A percentile compares a stretch with the other conserved stretches of the same genome.
phyloP scores from a whole-genome alignment of 2,329 filamentous ascomycete genomes.

The Aspergillus texensis region DNA sequence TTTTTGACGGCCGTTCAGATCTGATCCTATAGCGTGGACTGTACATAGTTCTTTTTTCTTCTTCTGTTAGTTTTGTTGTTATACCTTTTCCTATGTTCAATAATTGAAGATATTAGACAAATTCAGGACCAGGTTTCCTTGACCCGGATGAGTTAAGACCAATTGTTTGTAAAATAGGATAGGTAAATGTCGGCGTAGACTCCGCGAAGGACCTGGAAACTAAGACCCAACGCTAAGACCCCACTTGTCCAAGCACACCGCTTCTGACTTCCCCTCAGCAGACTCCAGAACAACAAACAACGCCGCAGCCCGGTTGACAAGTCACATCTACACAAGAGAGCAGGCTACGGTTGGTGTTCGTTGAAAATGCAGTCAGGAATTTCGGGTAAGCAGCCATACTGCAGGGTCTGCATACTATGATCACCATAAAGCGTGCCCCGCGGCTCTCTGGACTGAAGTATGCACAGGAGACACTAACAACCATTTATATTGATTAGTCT shows the following conservation, averaged over 20 bases:
- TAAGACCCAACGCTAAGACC: constrained; percentile 9
- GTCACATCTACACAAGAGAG: constrained; percentile 11
- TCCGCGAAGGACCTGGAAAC: background rate
- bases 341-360: constrained; percentile 15
- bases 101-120: constrained; percentile 5
- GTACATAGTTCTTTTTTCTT: constrained; percentile 23
- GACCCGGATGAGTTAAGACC: background rate
- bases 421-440: background rate
- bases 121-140: background rate
- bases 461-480: constrained; percentile 5
- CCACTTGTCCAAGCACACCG: constrained; percentile 25
- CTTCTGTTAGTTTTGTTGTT: constrained; percentile 10
- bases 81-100: constrained; percentile 15
- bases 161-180: background rate
- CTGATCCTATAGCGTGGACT: constrained; percentile 16
- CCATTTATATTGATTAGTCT: constrained; percentile 36
- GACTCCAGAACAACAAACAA: constrained; percentile 22
- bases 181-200: background rate
- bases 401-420: background rate
- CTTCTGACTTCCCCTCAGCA: constrained; percentile 27
- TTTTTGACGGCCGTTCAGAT: constrained; percentile 11
- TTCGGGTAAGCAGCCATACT: constrained; percentile 37
- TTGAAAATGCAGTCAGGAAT: constrained; percentile 52
- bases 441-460: background rate
- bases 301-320: constrained; percentile 8